Conservation (phyloP, 2,329 filamentous ascomycete species). For the Botryotinia calthae region DNA sequence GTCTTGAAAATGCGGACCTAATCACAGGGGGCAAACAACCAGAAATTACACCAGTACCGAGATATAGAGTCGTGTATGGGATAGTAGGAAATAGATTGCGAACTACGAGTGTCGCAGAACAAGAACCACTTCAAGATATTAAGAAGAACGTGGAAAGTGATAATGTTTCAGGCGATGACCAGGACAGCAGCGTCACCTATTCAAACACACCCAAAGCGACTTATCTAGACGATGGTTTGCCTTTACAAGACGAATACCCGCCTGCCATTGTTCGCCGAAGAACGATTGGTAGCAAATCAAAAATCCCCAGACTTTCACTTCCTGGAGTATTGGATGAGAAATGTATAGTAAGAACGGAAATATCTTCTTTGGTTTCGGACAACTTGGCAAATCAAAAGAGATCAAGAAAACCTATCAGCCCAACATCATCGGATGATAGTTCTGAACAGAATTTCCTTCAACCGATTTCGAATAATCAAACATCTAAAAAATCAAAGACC, state of each 20-base stretch:
- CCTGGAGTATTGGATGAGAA: conserved; percentile 19
- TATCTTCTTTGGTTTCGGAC: conserved; percentile 18
- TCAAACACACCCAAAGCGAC: neutral
- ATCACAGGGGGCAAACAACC: conserved; percentile 28
- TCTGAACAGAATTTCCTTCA: conserved; percentile 26
- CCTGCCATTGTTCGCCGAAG: neutral
- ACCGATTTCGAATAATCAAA: conserved; percentile 32
- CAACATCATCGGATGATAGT: conserved; percentile 32
- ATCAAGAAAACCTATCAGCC: conserved; percentile 34
- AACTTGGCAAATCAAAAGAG: conserved; percentile 37
- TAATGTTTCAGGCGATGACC: conserved; percentile 9
- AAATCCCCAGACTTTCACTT: conserved; percentile 15
- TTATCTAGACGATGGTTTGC: neutral
- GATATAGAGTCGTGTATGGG: conserved; percentile 58
- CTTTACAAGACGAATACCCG: neutral
- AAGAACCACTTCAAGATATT: conserved; percentile 34
- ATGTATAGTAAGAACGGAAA: neutral
- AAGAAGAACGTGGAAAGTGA: conserved; percentile 27
- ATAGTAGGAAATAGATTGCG: conserved; percentile 53
- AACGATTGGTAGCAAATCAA: neutral
- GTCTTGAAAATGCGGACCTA: conserved; percentile 24
- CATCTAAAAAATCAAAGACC: conserved; percentile 38
- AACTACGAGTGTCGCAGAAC: conserved; percentile 41
- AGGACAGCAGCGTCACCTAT: neutral
- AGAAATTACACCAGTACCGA: conserved; percentile 24